A percentile compares a stretch with the other conserved stretches of the same genome.
phyloP scores from a whole-genome alignment of 2,329 filamentous ascomycete genomes.

The Sporothrix dimorphospora region DNA sequence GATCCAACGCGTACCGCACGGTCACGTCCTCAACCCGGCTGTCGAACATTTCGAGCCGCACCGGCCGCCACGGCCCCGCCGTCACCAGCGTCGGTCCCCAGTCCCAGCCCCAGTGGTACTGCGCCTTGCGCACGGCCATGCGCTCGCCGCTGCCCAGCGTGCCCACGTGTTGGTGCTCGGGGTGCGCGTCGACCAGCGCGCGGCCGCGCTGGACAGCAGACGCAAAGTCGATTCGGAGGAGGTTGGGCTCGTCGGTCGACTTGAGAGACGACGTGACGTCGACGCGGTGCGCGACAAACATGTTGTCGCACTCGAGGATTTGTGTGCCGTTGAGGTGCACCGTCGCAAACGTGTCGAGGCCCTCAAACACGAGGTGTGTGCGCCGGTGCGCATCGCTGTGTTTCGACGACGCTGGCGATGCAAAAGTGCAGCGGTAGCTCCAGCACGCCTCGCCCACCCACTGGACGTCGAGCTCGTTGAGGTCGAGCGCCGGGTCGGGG shows the following conservation, averaged over 20 bases:
- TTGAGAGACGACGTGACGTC: conserved; percentile 58
- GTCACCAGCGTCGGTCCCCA: conserved; percentile 71
- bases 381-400: not conserved
- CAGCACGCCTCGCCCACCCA: conserved; percentile 75
- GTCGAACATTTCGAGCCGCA: conserved; percentile 71
- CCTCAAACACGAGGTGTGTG: conserved; percentile 68
- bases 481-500: conserved; percentile 71
- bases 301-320: conserved; percentile 74
- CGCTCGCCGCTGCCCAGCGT: conserved; percentile 68
- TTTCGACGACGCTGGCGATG: conserved; percentile 44
- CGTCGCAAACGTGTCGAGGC: conserved; percentile 77
- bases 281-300: conserved; percentile 74
- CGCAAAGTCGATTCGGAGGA: conserved; percentile 66
- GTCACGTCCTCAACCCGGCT: conserved; percentile 58
- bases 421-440: conserved; percentile 69
- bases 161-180: conserved; percentile 66
- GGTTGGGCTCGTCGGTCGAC: conserved; percentile 53
- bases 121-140: conserved; percentile 63
- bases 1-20: conserved; percentile 56
- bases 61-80: conserved; percentile 72
- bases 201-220: conserved; percentile 65
- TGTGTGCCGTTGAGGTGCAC: conserved; percentile 70
- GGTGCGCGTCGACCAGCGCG: conserved; percentile 62
- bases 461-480: conserved; percentile 73
- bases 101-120: conserved; percentile 78